phyloP scores from a whole-genome alignment of 2,329 filamentous ascomycete genomes.

The Neofusicoccum umdonicola region DNA sequence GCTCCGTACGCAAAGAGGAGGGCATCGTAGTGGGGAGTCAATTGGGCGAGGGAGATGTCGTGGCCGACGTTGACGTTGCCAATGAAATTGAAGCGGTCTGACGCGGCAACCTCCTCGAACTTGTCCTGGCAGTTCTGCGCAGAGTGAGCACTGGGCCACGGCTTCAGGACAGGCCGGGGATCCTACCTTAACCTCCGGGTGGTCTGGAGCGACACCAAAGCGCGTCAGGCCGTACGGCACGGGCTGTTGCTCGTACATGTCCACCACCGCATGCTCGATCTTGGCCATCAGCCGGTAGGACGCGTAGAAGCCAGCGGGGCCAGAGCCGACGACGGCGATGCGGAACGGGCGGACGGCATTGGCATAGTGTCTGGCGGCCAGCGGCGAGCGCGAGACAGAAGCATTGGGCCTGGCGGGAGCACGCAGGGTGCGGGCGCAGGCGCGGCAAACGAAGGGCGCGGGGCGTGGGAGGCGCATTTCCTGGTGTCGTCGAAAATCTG shows the following conservation, averaged over 20 bases:
- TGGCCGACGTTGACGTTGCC: conserved; percentile 82
- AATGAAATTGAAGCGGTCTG: conserved; percentile 81
- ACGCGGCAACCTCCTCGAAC: conserved; percentile 82
- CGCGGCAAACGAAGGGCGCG: conserved; percentile 11
- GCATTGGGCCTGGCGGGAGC: background rate
- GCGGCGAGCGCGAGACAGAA: background rate
- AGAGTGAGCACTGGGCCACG: background rate
- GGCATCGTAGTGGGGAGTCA: conserved; percentile 85
- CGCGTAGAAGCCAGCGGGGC: conserved; percentile 94
- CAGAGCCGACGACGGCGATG: conserved; percentile 86
- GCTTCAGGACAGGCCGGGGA: background rate
- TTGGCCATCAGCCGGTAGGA: conserved; percentile 80
- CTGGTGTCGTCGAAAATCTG: background rate
- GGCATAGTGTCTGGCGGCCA: background rate
- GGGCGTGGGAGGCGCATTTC: conserved; percentile 4
- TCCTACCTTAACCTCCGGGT: conserved; percentile 91
- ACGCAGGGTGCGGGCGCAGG: background rate
- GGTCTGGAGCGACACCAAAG: conserved; percentile 96
- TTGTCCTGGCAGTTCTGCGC: conserved; percentile 88
- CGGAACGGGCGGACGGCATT: conserved; percentile 56
- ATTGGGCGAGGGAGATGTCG: conserved; percentile 62
- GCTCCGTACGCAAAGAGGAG: conserved; percentile 93
- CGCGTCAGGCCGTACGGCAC: conserved; percentile 90
- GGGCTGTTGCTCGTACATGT: conserved; percentile 95
- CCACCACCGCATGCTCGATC: conserved; percentile 68